phyloP scores from a whole-genome alignment of 1,284 basidiomycete genomes.

The Phaffia rhodozyma region DNA sequence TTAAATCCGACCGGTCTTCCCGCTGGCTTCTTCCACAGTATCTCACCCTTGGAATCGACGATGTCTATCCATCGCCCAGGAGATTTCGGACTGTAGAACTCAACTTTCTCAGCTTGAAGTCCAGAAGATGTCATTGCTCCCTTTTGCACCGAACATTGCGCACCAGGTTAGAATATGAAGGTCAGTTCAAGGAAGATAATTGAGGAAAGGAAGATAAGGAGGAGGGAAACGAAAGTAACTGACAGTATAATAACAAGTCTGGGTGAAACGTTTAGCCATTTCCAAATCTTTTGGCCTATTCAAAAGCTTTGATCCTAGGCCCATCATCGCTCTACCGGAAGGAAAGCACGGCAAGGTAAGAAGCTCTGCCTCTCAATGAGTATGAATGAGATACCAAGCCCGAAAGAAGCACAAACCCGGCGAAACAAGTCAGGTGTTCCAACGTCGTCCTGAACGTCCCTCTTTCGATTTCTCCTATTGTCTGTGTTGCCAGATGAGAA shows the following conservation, averaged over 20 bases:
- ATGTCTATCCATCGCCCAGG: slow-evolving; percentile 26
- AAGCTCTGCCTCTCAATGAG: no score
- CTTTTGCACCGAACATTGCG: neutral
- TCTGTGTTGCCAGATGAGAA: slow-evolving; percentile 8
- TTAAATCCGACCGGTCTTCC: slow-evolving; percentile 30
- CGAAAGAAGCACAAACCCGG: slow-evolving; percentile 28
- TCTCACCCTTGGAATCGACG: slow-evolving; percentile 19
- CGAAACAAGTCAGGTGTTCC: slow-evolving; percentile 41
- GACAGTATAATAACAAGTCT: slow-evolving; percentile 41
- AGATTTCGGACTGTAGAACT: slow-evolving; percentile 29
- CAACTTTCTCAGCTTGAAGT: slow-evolving; percentile 35
- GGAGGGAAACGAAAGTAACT: slow-evolving; percentile 22
- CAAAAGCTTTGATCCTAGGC: slow-evolving; percentile 41
- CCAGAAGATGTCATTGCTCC: slow-evolving; percentile 32
- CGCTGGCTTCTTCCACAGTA: slow-evolving; percentile 23
- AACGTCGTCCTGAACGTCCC: slow-evolving; percentile 18
- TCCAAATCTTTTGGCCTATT: slow-evolving; percentile 36
- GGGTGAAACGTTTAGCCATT: slow-evolving; percentile 35
- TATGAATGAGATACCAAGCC: no score
- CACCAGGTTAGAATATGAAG: no score
- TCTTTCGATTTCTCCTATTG: slow-evolving; percentile 30
- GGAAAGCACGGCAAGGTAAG: no score
- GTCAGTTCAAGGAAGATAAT: neutral
- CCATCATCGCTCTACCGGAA: slow-evolving; percentile 38
- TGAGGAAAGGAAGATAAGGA: neutral